Conservation (phyloP, 768 basidiomycete species). For the Hebeloma cylindrosporum region DNA sequence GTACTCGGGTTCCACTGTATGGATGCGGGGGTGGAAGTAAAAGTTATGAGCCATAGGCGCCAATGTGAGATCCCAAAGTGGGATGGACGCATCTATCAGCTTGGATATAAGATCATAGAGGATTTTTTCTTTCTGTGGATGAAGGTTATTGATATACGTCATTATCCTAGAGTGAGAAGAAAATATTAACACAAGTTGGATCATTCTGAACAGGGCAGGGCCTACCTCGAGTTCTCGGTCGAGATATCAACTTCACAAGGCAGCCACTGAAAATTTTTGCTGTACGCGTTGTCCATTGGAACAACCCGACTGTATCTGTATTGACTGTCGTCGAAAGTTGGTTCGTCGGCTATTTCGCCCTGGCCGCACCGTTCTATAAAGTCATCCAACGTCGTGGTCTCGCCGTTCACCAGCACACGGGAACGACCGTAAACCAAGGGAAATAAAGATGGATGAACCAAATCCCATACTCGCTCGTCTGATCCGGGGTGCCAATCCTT, state of each 20-base stretch:
- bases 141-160: slow-evolving; percentile 45
- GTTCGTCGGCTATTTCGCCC: slow-evolving; percentile 18
- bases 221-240: slow-evolving; percentile 20
- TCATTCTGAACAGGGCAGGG: background rate
- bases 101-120: slow-evolving; percentile 30
- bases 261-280: slow-evolving; percentile 29
- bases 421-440: slow-evolving; percentile 24
- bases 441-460: slow-evolving; percentile 45
- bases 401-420: slow-evolving; percentile 18
- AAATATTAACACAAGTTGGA: background rate
- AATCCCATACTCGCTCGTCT: slow-evolving; percentile 42
- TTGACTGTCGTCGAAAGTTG: slow-evolving; percentile 5
- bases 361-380: slow-evolving; percentile 24
- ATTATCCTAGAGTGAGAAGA: slow-evolving; percentile 23
- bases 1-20: slow-evolving; percentile 14
- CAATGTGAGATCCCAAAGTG: slow-evolving; percentile 32
- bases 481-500: slow-evolving; percentile 51
- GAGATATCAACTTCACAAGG: slow-evolving; percentile 32
- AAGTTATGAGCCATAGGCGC: slow-evolving; percentile 14
- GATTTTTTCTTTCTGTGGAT: slow-evolving; percentile 27
- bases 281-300: slow-evolving; percentile 18
- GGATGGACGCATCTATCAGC: slow-evolving; percentile 29
- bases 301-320: background rate
- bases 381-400: slow-evolving; percentile 21
- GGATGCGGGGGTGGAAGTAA: slow-evolving; percentile 14